Evolutionary conservation across 2,329 filamentous ascomycete genomes (phyloP).

Genomic region (Allantophomopsis lycopodina): DNA sequence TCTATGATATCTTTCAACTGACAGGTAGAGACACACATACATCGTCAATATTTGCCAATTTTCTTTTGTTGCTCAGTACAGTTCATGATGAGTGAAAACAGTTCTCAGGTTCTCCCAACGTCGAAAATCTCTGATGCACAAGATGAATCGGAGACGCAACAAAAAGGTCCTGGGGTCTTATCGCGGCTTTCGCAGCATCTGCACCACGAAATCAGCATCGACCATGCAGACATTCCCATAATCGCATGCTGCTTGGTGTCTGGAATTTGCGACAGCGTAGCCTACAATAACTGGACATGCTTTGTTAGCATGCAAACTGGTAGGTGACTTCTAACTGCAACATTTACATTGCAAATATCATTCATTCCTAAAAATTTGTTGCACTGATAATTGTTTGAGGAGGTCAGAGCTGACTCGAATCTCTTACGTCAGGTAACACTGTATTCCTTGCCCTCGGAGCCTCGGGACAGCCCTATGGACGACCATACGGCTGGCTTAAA

Average conservation of each 20-base stretch:
- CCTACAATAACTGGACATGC: constrained; percentile 31
- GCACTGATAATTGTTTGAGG: too few relatives aligned
- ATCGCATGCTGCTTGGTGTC: constrained; percentile 29
- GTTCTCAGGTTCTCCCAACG: too few relatives aligned
- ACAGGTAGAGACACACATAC: too few relatives aligned
- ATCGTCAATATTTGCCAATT: too few relatives aligned
- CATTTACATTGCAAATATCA: too few relatives aligned
- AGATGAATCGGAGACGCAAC: too few relatives aligned
- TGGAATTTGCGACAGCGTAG: constrained; percentile 30
- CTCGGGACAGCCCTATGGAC: constrained; percentile 28
- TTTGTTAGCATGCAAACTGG: constrained; percentile 39
- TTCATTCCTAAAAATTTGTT: too few relatives aligned
- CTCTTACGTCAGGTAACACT: constrained; percentile 33
- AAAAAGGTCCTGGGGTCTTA: too few relatives aligned
- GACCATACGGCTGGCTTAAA: constrained; percentile 37
- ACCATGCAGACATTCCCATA: constrained; percentile 20
- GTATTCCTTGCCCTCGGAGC: constrained; percentile 48
- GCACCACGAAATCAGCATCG: constrained; percentile 14
- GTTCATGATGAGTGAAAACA: too few relatives aligned
- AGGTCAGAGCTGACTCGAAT: background rate
- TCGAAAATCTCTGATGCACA: too few relatives aligned
- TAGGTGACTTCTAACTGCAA: constrained; percentile 8
- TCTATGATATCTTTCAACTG: too few relatives aligned
- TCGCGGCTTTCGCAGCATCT: constrained; percentile 5
- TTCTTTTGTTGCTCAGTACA: too few relatives aligned